These are phyloP conservation scores for Penicillium manginii DNA, from an alignment of 495 filamentous ascomycete species.

Conservation along the genomic window DNA sequence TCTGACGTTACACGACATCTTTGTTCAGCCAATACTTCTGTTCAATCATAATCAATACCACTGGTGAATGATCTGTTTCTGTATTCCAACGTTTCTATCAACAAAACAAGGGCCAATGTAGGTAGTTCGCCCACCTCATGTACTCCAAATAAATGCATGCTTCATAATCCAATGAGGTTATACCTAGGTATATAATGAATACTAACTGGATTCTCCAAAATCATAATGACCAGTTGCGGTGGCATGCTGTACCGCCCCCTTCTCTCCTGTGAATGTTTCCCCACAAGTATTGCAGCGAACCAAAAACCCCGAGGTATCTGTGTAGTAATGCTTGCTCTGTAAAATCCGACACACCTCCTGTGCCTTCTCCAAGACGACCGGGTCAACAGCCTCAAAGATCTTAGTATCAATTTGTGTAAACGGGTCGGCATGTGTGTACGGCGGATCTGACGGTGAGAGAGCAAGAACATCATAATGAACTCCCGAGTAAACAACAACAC, in stretches of 20 bases:
- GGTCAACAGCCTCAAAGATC: conserved; percentile 72
- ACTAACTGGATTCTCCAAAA: conserved; percentile 66
- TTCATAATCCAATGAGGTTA: background rate
- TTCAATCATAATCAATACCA: conserved; percentile 6
- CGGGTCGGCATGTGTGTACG: conserved; percentile 57
- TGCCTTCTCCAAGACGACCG: conserved; percentile 69
- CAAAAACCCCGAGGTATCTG: conserved; percentile 82
- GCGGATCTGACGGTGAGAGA: conserved; percentile 66
- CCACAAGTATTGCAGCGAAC: conserved; percentile 80
- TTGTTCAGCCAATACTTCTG: background rate
- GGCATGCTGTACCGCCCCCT: conserved; percentile 69
- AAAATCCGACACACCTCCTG: conserved; percentile 72
- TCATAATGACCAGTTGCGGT: conserved; percentile 66
- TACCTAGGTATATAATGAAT: too few species aligned
- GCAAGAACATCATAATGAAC: conserved; percentile 97
- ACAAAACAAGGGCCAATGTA: background rate
- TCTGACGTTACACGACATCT: conserved; percentile 20
- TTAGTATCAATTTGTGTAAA: conserved; percentile 76
- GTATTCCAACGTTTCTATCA: background rate
- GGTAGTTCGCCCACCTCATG: background rate
- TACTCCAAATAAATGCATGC: conserved; percentile 3
- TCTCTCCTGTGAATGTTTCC: conserved; percentile 74
- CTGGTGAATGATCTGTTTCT: background rate
- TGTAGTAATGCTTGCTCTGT: conserved; percentile 80
- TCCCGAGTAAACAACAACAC: conserved; percentile 88